Evolutionary conservation across 192 early-diverging fungal species (phyloP), one percentile per base, ranked within the genome.

Genomic region (Backusella psychrophila): DNA sequence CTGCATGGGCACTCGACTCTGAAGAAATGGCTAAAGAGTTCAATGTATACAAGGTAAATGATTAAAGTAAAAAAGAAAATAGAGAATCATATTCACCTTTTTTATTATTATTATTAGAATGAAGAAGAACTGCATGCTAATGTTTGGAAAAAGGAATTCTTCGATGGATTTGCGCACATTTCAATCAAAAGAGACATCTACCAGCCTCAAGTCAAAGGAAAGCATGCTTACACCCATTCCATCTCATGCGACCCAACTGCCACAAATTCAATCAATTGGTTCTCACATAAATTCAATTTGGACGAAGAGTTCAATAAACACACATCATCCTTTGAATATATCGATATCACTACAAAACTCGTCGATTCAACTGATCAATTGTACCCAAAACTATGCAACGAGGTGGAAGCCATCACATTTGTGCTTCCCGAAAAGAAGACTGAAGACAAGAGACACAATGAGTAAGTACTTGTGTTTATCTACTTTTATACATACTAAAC

Each of bases 261-360:
- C 1, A 35, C 39, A n/a, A n/a, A 67, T 1, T 71, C 78, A 17
- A 44, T 59, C 0, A 15, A 69, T 35, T 80, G 78, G 78, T 63
- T 76, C 12, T 23, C 33, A 12, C 9, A 72, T 26, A 74, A 75
- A 21, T 80, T 80, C 21, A 74, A 42, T 3, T 14, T 80, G 1
- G 69, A 75, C 15, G 6, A 67, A 4, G 26, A 23, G 6, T 42
- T 71, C 6, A 29, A 14, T 9, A 21, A 26, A 38, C 38, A 65
- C 0, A 49, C 41, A 3, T 34, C 44, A 11, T 11, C 35, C 0
- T 44, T 44, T 36, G 29, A 69, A 1, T 44, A 72, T 5, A 26
- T 71, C 6, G 44, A 68, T 19, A 49, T 80, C 26, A n/a, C 44
- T 0, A 67, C 39, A 6, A 36, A 70, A 36, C 33, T 53, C 1